Conservation (phyloP, 2,329 filamentous ascomycete species). For the Colletotrichum limetticola region DNA sequence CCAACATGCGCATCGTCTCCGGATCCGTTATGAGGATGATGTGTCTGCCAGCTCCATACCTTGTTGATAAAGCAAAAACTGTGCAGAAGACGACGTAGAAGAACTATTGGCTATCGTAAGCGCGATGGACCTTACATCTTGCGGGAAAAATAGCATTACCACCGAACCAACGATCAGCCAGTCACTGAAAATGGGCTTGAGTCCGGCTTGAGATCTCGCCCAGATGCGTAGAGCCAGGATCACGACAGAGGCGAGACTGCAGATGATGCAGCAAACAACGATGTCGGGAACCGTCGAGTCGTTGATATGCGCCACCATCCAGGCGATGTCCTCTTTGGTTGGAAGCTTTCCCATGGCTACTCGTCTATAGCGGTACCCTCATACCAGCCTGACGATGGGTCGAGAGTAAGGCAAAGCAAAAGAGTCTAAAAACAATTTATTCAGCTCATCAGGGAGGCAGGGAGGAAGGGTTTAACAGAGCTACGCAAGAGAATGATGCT, state of each 20-base stretch:
- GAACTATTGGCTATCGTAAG: constrained; percentile 3
- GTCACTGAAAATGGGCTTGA: constrained; percentile 19
- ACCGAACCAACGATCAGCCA: constrained; percentile 24
- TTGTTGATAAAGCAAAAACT: constrained; percentile 23
- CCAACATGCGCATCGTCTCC: constrained; percentile 22
- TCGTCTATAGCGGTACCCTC: background rate
- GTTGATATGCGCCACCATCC: constrained; percentile 28
- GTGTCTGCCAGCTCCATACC: constrained; percentile 24
- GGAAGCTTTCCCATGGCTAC: constrained; percentile 8
- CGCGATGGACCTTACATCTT: background rate
- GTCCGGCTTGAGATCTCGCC: constrained; percentile 1
- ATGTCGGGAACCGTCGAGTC: constrained; percentile 21
- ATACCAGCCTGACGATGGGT: background rate
- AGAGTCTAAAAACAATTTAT: background rate
- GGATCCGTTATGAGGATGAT: constrained; percentile 25
- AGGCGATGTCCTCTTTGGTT: constrained; percentile 15
- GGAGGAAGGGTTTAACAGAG: background rate
- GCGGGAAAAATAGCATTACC: background rate
- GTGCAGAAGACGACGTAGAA: constrained; percentile 23
- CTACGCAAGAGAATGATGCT: background rate
- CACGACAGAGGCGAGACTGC: background rate
- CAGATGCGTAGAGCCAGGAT: constrained; percentile 14
- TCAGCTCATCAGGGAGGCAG: background rate
- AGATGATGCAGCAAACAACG: constrained; percentile 25
- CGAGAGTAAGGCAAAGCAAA: background rate